Evolutionary conservation across 2,329 filamentous ascomycete genomes (phyloP).

Genomic region (Thyridium curvatum): DNA sequence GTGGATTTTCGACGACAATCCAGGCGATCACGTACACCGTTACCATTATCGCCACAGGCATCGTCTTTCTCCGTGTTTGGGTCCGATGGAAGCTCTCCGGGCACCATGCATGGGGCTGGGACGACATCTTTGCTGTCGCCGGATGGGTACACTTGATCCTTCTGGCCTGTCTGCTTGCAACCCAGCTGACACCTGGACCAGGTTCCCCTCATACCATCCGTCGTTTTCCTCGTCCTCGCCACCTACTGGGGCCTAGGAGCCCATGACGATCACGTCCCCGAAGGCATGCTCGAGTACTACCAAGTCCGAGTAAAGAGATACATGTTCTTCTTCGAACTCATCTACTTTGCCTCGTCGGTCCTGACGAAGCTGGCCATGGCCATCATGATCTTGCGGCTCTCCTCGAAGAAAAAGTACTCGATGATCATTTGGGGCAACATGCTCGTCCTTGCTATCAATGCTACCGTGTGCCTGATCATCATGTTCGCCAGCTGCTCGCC

Average conservation of each 20-base stretch:
- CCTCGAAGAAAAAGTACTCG: constrained; percentile 4
- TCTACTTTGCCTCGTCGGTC: constrained; percentile 14
- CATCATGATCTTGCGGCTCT: constrained; percentile 12
- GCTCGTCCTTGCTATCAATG: constrained; percentile 7
- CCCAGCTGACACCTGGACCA: not conserved
- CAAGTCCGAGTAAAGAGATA: constrained; percentile 6
- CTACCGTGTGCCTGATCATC: constrained; percentile 8
- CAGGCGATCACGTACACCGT: constrained; percentile 3
- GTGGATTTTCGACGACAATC: constrained; percentile 1
- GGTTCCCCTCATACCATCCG: constrained; percentile 5
- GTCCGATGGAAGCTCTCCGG: constrained; percentile 5
- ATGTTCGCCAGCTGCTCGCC: constrained; percentile 14
- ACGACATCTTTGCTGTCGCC: constrained; percentile 7
- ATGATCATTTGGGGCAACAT: constrained; percentile 9
- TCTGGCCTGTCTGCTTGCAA: not conserved
- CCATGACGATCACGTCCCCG: constrained; percentile 6
- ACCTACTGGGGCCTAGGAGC: constrained; percentile 8
- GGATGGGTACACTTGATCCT: constrained; percentile 4
- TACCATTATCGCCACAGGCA: constrained; percentile 2
- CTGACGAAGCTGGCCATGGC: constrained; percentile 15
- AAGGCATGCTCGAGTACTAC: constrained; percentile 5
- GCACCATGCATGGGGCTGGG: constrained; percentile 5
- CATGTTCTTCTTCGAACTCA: constrained; percentile 9
- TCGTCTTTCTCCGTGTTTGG: constrained; percentile 7
- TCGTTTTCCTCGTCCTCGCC: constrained; percentile 6